Conservation (phyloP, 305 asterid genomes). For the Solanum hybrid region DNA sequence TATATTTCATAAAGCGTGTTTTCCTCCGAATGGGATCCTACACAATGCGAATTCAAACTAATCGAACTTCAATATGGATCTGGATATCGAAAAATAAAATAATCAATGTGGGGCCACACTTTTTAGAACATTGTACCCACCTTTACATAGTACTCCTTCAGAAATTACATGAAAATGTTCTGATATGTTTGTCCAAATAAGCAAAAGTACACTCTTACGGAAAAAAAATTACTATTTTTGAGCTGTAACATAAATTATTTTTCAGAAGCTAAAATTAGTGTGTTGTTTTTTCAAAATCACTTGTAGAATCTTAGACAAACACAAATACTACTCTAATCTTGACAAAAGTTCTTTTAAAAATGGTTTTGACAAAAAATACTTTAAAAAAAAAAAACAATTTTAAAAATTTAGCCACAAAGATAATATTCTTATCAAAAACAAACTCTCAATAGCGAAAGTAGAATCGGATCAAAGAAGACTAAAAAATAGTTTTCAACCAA, state of each 20-base stretch:
- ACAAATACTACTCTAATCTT: background rate
- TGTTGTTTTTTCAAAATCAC: background rate
- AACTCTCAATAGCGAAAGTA: background rate
- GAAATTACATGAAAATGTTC: background rate
- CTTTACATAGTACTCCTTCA: no score
- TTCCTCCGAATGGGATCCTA: fast-evolving
- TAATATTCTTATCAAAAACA: background rate
- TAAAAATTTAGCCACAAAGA: background rate
- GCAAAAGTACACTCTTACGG: background rate
- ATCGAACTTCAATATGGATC: no score
- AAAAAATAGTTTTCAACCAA: background rate
- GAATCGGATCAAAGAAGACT: background rate
- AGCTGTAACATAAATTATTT: background rate
- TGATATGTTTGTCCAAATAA: background rate
- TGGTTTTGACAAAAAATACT: background rate
- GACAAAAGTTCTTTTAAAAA: background rate
- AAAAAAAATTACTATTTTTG: no score
- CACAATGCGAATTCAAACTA: no score
- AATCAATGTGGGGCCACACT: no score
- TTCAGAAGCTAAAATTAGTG: background rate
- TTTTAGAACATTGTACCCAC: no score
- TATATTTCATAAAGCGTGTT: no score
- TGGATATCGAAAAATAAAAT: no score
- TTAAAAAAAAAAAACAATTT: no score
- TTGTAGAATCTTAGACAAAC: background rate